Base-by-base conservation (phyloP, 2,329 filamentous ascomycete genomes). In the Zymoseptoria brevis region DNA sequence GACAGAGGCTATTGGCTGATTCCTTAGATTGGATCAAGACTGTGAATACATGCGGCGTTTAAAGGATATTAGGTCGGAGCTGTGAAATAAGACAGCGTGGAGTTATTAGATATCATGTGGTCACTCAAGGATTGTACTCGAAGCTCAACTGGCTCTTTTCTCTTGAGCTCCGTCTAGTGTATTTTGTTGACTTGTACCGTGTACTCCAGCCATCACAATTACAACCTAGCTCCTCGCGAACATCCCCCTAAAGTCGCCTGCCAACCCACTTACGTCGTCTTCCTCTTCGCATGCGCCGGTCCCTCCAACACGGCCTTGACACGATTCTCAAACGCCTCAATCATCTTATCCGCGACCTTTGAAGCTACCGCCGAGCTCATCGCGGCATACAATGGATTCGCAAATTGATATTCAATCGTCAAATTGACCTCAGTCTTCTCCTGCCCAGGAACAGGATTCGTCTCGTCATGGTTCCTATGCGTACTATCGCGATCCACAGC, bases 281-380 rank as follows among this genome's bases (percentile, higher is more conserved):
- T 45, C 35, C 29, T 50, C 45, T 56, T 56, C 2, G 51, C 59
- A 52, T 57, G 50, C 19, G 48, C 57, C 19, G 60, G 64, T 7
- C 63, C 64, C 49, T 68, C 67, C 63, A 78, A 57, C 53, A 90
- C 72, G 68, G 82, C 77, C 70, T 78, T 79, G 5, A 94, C 91
- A 69, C 89, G 81, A 74, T 84, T 83, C 77, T 96, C 92, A 77
- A 99, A 99, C 0, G 94, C 93, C 73, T 89, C 86, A 65, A 97
- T 88, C 91, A 99, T 96, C 64, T 88, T 80, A 3, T 85, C 86
- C 1, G 90, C 93, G 63, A 96, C 85, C 75, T 89, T 90, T 30
- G 90, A 87, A 64, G 90, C 90, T 22, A 94, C 86, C 35, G 89
- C 87, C 45, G 85, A 82, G 72, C 92, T 94, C 71, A 96, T 79